Evolutionary conservation across 768 basidiomycete species (phyloP), one percentile per base, ranked within the genome.

Genomic region (Xerocomellus amylosporus): DNA sequence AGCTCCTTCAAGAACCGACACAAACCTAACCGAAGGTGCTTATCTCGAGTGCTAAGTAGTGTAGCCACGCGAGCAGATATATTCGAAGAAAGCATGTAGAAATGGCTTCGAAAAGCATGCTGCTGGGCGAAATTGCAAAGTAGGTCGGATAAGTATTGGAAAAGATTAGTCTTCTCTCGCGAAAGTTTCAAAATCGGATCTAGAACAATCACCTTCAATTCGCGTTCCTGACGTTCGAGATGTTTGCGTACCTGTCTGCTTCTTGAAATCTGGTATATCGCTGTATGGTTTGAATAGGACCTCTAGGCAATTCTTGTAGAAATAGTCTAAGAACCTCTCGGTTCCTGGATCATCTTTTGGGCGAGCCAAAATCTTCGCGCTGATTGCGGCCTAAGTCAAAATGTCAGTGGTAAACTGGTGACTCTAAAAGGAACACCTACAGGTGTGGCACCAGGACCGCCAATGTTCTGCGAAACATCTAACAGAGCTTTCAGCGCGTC

Each of bases 61-160:
- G 85, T 82, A 38, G 88, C 88, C 58, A 96, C 77, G 55, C 86
- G 84, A 46, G 79, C 66, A 46, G 90, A 77, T 60, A 98, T 83
- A 60, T 85, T 84, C 38, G 86, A 85, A 2, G 93, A 87, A 62
- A 97, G 80, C 69, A 96, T 78, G 67, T 87, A 93, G 74, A 91
- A 93, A 72, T 93, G 89, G 64, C 90, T 90, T 51, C 93, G 87
- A 75, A 96, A 95, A 46, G 86, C 81, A 71, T 99, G 96, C 72
- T 95, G 93, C 49, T 81, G 76, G 55, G 90, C 79, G 73, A 93
- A 93, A 73, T 86, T 91, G 74, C 90, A 89, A 57, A 98, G 76
- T 58, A 98, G 77, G 69, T 99, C 96, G 74, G 90, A 90, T 49
- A 98, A 81, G 71, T 93, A 91, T 58, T 93, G 82, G 67, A 85